Evolutionary conservation across 2,329 filamentous ascomycete species (phyloP).

Genomic region (Helotiales sp.): DNA sequence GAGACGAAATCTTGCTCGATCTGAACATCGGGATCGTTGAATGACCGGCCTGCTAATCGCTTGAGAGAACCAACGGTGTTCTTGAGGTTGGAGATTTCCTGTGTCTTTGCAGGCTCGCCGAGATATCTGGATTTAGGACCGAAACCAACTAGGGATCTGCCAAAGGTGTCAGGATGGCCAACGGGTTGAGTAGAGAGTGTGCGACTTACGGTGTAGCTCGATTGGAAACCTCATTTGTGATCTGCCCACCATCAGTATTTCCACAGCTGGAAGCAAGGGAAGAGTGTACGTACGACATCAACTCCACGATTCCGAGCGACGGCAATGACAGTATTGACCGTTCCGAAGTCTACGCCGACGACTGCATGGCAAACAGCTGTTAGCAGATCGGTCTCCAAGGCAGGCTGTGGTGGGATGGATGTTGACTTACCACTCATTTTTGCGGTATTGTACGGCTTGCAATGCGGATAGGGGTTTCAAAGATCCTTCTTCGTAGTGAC

Average conservation of each 20-base stretch:
- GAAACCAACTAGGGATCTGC: slow-evolving; percentile 90
- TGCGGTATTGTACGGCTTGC: slow-evolving; percentile 10
- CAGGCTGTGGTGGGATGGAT: slow-evolving; percentile 10
- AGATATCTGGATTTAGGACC: slow-evolving; percentile 92
- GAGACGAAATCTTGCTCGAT: slow-evolving; percentile 92
- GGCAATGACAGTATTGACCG: slow-evolving; percentile 95
- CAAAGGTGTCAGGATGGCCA: slow-evolving; percentile 27
- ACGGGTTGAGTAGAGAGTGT: not conserved
- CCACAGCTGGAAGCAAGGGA: slow-evolving; percentile 20
- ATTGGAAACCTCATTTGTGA: slow-evolving; percentile 99
- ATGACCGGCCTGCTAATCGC: slow-evolving; percentile 84
- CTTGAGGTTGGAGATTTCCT: slow-evolving; percentile 99
- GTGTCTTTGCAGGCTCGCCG: slow-evolving; percentile 94
- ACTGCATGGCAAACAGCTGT: slow-evolving; percentile 31
- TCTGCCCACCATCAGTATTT: slow-evolving; percentile 59
- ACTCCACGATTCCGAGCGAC: slow-evolving; percentile 98
- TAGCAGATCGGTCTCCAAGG: slow-evolving; percentile 24
- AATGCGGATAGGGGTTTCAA: not conserved
- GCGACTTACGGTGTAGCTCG: slow-evolving; percentile 89
- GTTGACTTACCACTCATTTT: slow-evolving; percentile 30
- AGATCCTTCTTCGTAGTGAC: not conserved
- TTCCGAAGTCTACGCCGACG: slow-evolving; percentile 76
- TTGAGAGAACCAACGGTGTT: slow-evolving; percentile 95
- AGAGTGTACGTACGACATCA: slow-evolving; percentile 80
- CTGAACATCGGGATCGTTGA: slow-evolving; percentile 90